Base-by-base conservation (phyloP, 257 asterid genomes). In the Solanum gandarillasii region DNA sequence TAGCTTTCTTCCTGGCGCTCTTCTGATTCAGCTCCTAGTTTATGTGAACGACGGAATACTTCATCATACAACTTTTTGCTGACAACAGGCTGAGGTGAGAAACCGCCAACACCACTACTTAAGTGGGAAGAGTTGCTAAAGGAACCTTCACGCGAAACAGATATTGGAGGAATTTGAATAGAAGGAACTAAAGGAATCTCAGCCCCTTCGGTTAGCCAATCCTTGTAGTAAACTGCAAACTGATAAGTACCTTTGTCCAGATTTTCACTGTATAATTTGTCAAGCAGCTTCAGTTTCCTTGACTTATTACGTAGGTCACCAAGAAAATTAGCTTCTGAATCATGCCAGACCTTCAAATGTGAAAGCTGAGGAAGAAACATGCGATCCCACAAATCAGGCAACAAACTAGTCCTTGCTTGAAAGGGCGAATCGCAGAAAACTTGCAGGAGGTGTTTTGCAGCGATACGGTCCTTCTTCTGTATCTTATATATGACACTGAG, bases 371-470 rank as follows among this genome's bases (percentile, higher is more conserved):
- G 93, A 65, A 92, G 91, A 91, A 95, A 94, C 11, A 92, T 75
- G 71, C 68, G 91, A 25, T 93, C 98, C 98, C 98, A 96, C 87
- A 96, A 90, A 84, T 91, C 96, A 9, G 95, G 93, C 87, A 95
- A 89, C 88, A 96, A 87, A 16, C 34, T 84, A 4, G 89, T 91
- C 82, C 98, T 88, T 1, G 98, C 98, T 90, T 92, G 98, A 34
- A 87, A 92, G 5, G 98, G 98, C 2, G 98, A 92, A 90, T 91
- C 93, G 7, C 93, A 90, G 87, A 94, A 93, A 71, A 94, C 96
- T 88, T 94, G 96, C 88, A 95, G 98, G 83, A 96, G 89, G 91
- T 95, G 98, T 88, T 91, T 96, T 83, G 98, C 94, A 81, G 98
- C 89, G 68, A 90, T 91, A 41, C 91, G 88, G 36, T 95, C 95